Base-by-base conservation (phyloP, 2,329 filamentous ascomycete genomes). In the Fusarium sp. region DNA sequence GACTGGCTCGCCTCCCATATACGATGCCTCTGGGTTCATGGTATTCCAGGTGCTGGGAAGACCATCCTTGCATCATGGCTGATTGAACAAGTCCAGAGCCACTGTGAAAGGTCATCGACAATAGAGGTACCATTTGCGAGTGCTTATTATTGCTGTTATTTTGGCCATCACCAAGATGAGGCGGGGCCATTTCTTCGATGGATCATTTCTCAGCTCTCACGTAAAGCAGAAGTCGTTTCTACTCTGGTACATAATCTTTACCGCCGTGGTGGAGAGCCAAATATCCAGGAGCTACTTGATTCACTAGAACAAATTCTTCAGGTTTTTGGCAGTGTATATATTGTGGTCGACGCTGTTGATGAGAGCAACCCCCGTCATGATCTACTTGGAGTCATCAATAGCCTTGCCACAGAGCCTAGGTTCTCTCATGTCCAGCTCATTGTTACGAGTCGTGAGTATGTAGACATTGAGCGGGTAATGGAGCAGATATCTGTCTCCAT, bases 51-150 rank as follows among this genome's bases (percentile, higher is more conserved):
- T 3, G 4, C 36, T 4, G 48, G 36, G 0, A 42, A 51, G n/a
- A 42, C 48, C 0, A 18, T 51, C 2, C 25, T 51, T 1, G 15
- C 48, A 8, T 41, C 36, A 0, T 42, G 17, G 36, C 0, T 27
- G 1, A 33, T 42, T 0, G 1, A 8, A 23, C 20, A 21, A 1
- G 2, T 5, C 1, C 18, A 15, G 17, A 1, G 0, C 0, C 6
- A 51, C 2, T 51, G 36, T 4, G 2, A 15, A 0, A 18, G 1
- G 0, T 8, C 13, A 0, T 29, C 18, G 0, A 31, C 15, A 10
- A 2, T 4, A 1, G 4, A 6, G 2, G 0, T 13, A 0, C 25
- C 25, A 15, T 23, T 11, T 1, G 1, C 2, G 6, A 48, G 31
- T 1, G 1, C 0, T 1, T 51, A 42, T 14, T 42, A 42, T 6